Evolutionary conservation across 2,329 filamentous ascomycete genomes (phyloP).

Genomic region (Colletotrichum musicola): DNA sequence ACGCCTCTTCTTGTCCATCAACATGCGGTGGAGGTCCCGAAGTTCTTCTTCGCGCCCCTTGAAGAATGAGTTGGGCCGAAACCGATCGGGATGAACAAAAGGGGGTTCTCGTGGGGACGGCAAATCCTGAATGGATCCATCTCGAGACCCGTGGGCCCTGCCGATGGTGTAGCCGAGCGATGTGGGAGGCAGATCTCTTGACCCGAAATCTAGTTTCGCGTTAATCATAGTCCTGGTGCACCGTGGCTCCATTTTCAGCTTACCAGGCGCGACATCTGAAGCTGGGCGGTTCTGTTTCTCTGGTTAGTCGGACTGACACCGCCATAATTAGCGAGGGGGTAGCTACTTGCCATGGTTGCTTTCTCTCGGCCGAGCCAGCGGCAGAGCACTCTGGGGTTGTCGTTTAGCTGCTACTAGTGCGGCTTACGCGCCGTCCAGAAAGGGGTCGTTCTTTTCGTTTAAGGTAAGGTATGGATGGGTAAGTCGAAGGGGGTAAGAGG

Average conservation of each 20-base stretch:
- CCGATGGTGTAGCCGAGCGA: not conserved
- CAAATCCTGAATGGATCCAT: not conserved
- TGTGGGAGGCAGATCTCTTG: not conserved
- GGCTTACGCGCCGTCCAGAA: conserved; percentile 8
- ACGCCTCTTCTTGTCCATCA: conserved; percentile 68
- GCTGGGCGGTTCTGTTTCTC: not conserved
- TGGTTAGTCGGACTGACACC: not conserved
- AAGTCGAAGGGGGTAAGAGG: not conserved
- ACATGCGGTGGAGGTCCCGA: conserved; percentile 67
- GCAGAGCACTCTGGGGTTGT: conserved; percentile 16
- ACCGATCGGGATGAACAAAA: conserved; percentile 65
- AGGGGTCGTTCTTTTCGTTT: not conserved
- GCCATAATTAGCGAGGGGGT: not conserved
- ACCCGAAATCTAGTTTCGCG: not conserved
- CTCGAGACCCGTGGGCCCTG: not conserved
- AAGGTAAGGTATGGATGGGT: not conserved
- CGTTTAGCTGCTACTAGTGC: conserved; percentile 17
- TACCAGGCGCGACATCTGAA: not conserved
- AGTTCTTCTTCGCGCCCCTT: conserved; percentile 71
- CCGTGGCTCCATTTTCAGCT: not conserved
- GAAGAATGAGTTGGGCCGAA: conserved; percentile 73
- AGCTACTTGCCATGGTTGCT: conserved; percentile 33
- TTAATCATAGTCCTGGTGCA: not conserved
- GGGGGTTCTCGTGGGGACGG: conserved; percentile 40
- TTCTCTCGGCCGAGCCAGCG: conserved; percentile 24